phyloP scores from a whole-genome alignment of 192 early-diverging fungal species.

The Coemansia sp. region DNA sequence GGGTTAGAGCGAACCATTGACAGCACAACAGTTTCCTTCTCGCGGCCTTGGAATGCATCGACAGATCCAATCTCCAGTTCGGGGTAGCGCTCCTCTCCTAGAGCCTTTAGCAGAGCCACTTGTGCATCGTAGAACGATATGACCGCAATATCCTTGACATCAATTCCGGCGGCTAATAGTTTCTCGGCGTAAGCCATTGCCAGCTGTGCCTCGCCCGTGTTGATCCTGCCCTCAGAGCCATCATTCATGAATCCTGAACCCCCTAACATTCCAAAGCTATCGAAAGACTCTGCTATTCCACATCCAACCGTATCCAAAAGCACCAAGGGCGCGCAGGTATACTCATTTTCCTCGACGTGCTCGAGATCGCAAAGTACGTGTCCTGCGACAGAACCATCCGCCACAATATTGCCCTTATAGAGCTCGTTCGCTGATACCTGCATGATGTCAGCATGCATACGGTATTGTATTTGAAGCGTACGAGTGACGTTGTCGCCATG shows the following conservation, averaged over 20 bases:
- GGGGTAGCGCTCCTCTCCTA: constrained; percentile 49
- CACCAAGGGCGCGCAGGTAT: constrained; percentile 63
- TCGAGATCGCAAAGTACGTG: constrained; percentile 70
- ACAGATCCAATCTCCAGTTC: constrained; percentile 73
- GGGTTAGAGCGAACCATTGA: constrained; percentile 77
- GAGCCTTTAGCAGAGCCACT: constrained; percentile 29
- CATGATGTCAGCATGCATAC: constrained; percentile 86
- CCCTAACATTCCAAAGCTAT: background rate
- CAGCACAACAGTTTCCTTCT: constrained; percentile 82
- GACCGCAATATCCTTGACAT: constrained; percentile 68
- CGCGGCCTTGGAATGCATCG: constrained; percentile 87
- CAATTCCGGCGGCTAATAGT: constrained; percentile 65
- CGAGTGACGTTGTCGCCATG: constrained; percentile 63
- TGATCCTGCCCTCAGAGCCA: constrained; percentile 57
- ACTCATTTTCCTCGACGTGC: constrained; percentile 63
- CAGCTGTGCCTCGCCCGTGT: constrained; percentile 70
- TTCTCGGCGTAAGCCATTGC: constrained; percentile 62
- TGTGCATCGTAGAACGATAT: constrained; percentile 83
- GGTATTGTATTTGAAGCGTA: constrained; percentile 82
- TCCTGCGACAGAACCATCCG: constrained; percentile 66
- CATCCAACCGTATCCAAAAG: constrained; percentile 66
- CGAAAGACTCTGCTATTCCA: background rate
- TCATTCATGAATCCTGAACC: constrained; percentile 9
- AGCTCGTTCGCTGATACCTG: constrained; percentile 70
- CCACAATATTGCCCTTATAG: constrained; percentile 71